Conservation (phyloP, 768 basidiomycete species). For the Neoboletus magnificus region DNA sequence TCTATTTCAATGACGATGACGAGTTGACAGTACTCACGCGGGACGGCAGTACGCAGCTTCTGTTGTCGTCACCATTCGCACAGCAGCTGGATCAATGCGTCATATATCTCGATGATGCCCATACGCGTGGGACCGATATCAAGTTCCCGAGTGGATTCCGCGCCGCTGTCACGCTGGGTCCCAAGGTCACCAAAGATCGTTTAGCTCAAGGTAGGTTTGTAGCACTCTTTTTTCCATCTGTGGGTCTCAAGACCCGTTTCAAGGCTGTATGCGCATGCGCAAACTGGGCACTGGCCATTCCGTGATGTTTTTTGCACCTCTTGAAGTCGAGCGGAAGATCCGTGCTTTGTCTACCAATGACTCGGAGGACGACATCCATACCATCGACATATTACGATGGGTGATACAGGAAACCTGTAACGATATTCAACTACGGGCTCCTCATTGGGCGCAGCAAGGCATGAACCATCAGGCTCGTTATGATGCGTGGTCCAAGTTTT, state of each 20-base stretch:
- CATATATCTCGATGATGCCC: conserved; percentile 53
- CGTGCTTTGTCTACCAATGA: conserved; percentile 21
- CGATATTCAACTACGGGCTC: conserved; percentile 35
- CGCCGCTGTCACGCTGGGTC: conserved; percentile 34
- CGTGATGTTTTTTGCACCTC: conserved; percentile 43
- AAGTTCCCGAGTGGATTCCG: conserved; percentile 40
- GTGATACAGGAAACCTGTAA: conserved; percentile 41
- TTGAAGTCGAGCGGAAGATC: conserved; percentile 37
- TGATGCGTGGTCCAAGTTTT: conserved; percentile 13
- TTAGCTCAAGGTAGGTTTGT: conserved; percentile 38
- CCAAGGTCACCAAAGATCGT: conserved; percentile 50
- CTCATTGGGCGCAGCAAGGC: conserved; percentile 45
- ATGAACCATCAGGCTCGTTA: conserved; percentile 31
- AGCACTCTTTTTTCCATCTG: no score
- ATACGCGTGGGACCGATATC: conserved; percentile 47
- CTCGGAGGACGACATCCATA: conserved; percentile 3
- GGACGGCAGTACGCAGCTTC: not conserved
- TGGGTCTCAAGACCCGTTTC: not conserved
- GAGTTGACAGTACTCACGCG: not conserved
- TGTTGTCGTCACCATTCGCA: not conserved
- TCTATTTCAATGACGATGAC: conserved; percentile 36
- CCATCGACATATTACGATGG: conserved; percentile 44
- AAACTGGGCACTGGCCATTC: conserved; percentile 44
- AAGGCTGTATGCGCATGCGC: conserved; percentile 51
- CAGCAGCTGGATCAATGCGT: conserved; percentile 40